Percentiles rank a stretch among this genome's conserved stretches.
phyloP scores from a whole-genome alignment of 805 yeast genomes.

The Saturnispora hagleri region DNA sequence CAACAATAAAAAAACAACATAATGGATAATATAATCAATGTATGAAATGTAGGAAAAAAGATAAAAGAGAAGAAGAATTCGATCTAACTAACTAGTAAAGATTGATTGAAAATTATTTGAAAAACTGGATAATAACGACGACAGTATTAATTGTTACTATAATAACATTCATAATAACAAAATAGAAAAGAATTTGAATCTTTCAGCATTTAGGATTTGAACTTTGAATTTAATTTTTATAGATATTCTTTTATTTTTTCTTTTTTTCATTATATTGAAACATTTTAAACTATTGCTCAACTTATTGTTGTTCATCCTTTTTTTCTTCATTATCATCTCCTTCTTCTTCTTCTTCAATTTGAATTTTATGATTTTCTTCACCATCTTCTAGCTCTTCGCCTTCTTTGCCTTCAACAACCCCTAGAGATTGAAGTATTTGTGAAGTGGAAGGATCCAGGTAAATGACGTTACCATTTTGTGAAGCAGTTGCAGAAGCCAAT shows the following conservation, averaged over 20 bases:
- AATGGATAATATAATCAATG: not conserved
- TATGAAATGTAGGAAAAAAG: not conserved
- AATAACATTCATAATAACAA: not conserved
- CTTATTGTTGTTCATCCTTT: conserved; percentile 8
- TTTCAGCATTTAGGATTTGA: not conserved
- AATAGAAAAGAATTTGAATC: not conserved
- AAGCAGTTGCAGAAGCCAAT: conserved; percentile 35
- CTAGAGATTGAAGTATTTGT: conserved; percentile 48
- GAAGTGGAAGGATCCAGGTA: conserved; percentile 57
- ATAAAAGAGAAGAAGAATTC: conserved; percentile 2
- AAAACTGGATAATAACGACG: not conserved
- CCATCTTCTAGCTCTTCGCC: conserved; percentile 22
- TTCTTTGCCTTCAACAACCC: conserved; percentile 30
- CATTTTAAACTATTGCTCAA: not conserved
- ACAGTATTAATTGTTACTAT: not conserved
- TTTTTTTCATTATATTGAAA: not conserved
- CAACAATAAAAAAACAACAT: not conserved
- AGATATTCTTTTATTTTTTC: not conserved
- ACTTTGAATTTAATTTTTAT: not conserved
- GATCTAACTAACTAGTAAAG: conserved; percentile 4
- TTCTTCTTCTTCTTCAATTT: conserved; percentile 15
- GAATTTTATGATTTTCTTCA: conserved; percentile 15
- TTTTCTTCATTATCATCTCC: conserved; percentile 13
- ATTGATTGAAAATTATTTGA: not conserved
- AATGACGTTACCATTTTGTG: conserved; percentile 55